phyloP scores from a whole-genome alignment of 2,329 filamentous ascomycete species.

The Aspergillus versicolor region DNA sequence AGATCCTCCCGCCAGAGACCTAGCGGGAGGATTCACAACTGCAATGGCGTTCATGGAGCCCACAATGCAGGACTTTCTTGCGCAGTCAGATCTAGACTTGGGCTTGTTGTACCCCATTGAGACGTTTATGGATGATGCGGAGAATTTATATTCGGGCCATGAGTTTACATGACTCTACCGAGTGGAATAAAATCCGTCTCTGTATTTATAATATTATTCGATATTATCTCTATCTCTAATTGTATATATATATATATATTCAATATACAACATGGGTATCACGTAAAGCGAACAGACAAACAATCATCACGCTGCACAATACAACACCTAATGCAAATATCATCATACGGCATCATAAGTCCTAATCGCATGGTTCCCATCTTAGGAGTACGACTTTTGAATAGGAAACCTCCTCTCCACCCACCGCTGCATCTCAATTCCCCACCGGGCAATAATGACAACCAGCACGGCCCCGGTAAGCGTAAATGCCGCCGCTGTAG shows the following conservation, averaged over 20 bases:
- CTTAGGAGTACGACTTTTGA: slow-evolving; percentile 2
- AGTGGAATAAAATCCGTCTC: no score
- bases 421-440: slow-evolving; percentile 36
- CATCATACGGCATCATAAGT: not conserved
- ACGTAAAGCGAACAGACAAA: not conserved
- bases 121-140: slow-evolving; percentile 34
- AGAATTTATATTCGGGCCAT: slow-evolving; percentile 10
- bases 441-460: slow-evolving; percentile 29
- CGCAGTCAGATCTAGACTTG: slow-evolving; percentile 39
- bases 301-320: no score
- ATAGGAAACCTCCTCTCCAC: slow-evolving; percentile 26
- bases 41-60: slow-evolving; percentile 40
- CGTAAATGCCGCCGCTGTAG: slow-evolving; percentile 28
- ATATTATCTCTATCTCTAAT: no score
- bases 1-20: not conserved
- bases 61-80: slow-evolving; percentile 41
- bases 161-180: not conserved
- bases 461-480: slow-evolving; percentile 30
- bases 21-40: slow-evolving; percentile 31
- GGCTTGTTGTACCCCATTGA: slow-evolving; percentile 36
- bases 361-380: not conserved
- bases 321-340: not conserved
- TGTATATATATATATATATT: not conserved
- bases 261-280: not conserved
- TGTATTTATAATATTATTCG: no score